Base-by-base conservation (phyloP, 495 filamentous ascomycete genomes). In the Penicillium simplicissimum region DNA sequence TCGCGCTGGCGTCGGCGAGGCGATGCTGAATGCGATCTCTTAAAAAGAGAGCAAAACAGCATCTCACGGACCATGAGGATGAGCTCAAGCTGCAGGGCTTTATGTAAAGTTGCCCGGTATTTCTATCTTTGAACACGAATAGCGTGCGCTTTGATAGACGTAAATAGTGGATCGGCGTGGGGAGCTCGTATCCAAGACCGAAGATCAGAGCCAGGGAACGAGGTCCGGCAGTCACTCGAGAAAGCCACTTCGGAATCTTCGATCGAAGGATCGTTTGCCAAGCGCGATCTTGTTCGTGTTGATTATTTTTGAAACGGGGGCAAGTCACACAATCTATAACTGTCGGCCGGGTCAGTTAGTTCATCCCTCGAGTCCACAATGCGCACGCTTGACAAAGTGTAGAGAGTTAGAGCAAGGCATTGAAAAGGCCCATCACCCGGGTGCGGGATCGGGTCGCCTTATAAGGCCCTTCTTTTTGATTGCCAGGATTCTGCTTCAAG, bases 71-170 rank as follows among this genome's bases (percentile, higher is more conserved):
- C n/a, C 31, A 10, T 17, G 8, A 33, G 25, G 10, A 33, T 31
- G 40, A 10, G 31, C 17, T 49, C 21, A 49, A n/a, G 17, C 35
- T 14, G 15, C 40, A 47, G 36, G 23, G 10, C 17, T 45, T 45
- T 45, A 45, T 45, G 47, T 47, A 38, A 31, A 31, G 28, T 8
- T 45, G 23, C 23, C 42, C 2, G 42, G 19, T 28, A 25, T 35
- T 34, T 53, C 58, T 64, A 59, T 64, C 51, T 57, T 58, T 56
- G 49, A 52, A 67, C 56, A 65, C 59, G 58, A 58, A 42, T 42
- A 51, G 54, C 36, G 43, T 64, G 42, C 55, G 35, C 51, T 58
- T 55, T 51, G 58, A 57, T 52, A 17, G 54, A 45, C 21, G 36
- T 23, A 25, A 17, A 64, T 35, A 42, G 62, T 54, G 52, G 66